Conservation (phyloP, 129 eudicot genomes). For the Kitagawia praeruptora region DNA sequence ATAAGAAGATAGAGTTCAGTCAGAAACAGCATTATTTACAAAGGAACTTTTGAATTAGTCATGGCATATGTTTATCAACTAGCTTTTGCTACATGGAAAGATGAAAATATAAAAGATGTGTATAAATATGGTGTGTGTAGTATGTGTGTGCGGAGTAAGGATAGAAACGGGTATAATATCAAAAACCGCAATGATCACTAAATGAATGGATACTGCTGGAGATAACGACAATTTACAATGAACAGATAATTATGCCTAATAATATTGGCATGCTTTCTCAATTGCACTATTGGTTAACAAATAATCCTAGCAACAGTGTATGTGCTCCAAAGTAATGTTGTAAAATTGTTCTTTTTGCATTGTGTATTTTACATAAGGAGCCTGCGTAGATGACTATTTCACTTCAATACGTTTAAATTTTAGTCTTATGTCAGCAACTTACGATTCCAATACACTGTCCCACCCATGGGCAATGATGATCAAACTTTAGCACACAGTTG, state of each 20-base stretch:
- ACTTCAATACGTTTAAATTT: neutral
- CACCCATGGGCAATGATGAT: slow-evolving; percentile 98
- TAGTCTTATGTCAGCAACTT: slow-evolving; percentile 26
- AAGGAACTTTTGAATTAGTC: neutral
- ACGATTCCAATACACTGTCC: slow-evolving; percentile 92
- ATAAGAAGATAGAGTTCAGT: neutral
- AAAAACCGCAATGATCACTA: neutral
- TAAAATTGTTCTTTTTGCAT: neutral
- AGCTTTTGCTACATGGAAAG: neutral
- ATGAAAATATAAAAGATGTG: neutral
- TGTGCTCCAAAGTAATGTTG: neutral
- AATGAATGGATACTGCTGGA: neutral
- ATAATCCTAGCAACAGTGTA: neutral
- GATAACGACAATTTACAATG: neutral
- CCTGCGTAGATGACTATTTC: neutral
- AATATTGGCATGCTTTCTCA: neutral
- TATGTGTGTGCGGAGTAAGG: neutral
- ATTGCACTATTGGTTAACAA: neutral
- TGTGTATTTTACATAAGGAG: neutral
- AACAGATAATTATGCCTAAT: neutral
- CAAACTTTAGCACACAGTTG: slow-evolving; percentile 77
- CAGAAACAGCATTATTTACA: neutral
- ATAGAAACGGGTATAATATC: neutral
- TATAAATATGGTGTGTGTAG: neutral
- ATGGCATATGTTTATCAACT: neutral